phyloP scores from a whole-genome alignment of 805 yeast species.

The Wickerhamomyces silvicola region DNA sequence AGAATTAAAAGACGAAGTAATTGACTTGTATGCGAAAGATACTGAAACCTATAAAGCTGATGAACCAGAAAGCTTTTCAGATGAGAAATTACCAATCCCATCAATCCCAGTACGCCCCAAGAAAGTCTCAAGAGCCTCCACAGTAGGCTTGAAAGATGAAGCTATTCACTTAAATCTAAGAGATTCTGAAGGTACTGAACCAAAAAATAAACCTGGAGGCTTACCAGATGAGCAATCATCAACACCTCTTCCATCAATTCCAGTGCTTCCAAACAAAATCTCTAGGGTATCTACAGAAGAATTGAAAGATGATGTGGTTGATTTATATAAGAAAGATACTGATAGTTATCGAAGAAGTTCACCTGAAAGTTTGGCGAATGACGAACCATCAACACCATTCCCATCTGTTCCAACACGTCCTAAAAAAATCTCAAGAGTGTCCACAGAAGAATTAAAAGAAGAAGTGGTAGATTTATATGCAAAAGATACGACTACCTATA shows the following conservation, averaged over 20 bases:
- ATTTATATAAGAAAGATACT: conserved; percentile 1
- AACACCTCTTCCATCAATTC: conserved; percentile 1
- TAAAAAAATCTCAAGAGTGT: not conserved
- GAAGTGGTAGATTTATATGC: not conserved
- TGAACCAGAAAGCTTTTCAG: no score
- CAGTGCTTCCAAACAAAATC: conserved; percentile 1
- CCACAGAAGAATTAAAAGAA: not conserved
- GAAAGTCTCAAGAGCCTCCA: no score
- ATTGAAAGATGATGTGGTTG: conserved; percentile 1
- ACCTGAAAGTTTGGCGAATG: no score
- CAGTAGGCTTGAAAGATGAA: no score
- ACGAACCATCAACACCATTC: not conserved
- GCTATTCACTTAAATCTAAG: no score
- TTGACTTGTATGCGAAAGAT: no score
- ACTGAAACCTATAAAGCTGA: no score
- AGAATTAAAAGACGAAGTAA: no score
- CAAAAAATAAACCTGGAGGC: not conserved
- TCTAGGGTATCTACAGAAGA: conserved; percentile 2
- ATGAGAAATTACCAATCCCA: no score
- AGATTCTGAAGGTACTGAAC: not conserved
- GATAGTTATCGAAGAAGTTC: no score
- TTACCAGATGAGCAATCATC: conserved; percentile 1
- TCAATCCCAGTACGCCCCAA: no score
- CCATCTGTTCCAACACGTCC: conserved; percentile 6
- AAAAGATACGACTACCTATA: not conserved